Base-by-base conservation (phyloP, 176 grass and related monocot species). In the Oryza meridionalis region DNA sequence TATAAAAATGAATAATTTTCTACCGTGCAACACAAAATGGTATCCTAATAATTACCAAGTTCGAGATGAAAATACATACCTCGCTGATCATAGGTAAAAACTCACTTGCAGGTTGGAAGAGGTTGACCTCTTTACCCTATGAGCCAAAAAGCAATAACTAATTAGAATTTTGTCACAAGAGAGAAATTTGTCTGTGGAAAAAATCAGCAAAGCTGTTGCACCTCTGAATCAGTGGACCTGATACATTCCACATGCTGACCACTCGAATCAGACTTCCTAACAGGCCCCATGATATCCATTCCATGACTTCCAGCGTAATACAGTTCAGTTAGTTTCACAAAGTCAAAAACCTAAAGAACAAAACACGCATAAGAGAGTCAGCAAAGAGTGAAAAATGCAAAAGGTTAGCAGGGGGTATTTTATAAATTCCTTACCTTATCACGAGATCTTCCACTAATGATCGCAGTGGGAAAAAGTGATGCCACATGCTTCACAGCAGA, bases 271-370 rank as follows among this genome's bases (percentile, higher is more conserved):
- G 78, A 68, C 70, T 81, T 90, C 68, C 83, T 81, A 68, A 91
- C 69, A 75, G 95, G 95, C 11, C 92, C 89, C 92, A 98, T 93
- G 61, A 98, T 98, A 68, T 98, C 95, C 95, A 98, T 98, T 82
- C 95, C 95, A 73, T 98, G 95, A 81, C 95, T 98, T 74, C 95
- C 95, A 40, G 95, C 95, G 0, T 98, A 98, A 80, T 90, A 88
- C 22, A 98, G 80, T 82, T 98, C 95, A 25, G 89, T 86, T 86
- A 98, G 85, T 65, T 93, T 91, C 61, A 98, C 92, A 90, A 98
- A 98, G 69, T 95, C 85, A 91, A 85, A 98, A 78, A 98, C 95
- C 95, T 98, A 87, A 8, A 75, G 50, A 64, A 45, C 16, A 76
- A 49, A 29, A 58, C 22, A 73, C 47, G 9, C 11, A 6, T 63